Conservation (phyloP, 371 early-diverging fungal species). For the Apophysomyces trapeziformis region DNA sequence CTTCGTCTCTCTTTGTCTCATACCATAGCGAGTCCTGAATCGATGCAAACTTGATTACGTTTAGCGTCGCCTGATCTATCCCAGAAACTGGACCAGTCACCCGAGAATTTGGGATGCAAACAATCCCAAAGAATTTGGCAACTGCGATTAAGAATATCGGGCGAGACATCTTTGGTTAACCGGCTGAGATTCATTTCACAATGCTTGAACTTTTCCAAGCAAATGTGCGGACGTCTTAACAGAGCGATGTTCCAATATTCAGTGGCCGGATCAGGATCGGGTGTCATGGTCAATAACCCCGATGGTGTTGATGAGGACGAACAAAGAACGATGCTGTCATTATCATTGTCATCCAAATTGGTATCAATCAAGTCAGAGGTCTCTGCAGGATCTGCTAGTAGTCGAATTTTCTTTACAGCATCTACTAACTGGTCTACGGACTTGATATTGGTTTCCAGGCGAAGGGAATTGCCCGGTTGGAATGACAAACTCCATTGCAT, state of each 20-base stretch:
- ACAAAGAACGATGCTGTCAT: constrained; percentile 1
- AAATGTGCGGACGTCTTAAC: constrained; percentile 33
- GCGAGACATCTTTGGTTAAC: constrained; percentile 43
- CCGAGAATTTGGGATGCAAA: constrained; percentile 48
- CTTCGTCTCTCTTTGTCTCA: neutral
- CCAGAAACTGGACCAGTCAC: constrained; percentile 50
- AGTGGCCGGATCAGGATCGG: constrained; percentile 36
- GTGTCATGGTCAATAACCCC: constrained; percentile 13
- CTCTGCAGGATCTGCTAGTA: constrained; percentile 27
- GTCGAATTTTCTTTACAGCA: constrained; percentile 47
- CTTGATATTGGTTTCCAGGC: constrained; percentile 54
- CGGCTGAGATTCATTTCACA: constrained; percentile 31
- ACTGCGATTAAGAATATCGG: constrained; percentile 36
- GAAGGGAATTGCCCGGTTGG: constrained; percentile 43
- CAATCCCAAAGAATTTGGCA: constrained; percentile 55
- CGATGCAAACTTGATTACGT: constrained; percentile 49
- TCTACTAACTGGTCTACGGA: constrained; percentile 53
- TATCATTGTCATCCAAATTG: constrained; percentile 1
- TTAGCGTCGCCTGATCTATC: constrained; percentile 45
- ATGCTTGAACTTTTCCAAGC: constrained; percentile 38
- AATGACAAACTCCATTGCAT: constrained; percentile 53
- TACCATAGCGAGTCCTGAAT: constrained; percentile 48
- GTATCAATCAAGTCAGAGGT: constrained; percentile 1
- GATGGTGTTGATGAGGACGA: neutral
- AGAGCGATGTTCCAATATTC: constrained; percentile 51